Evolutionary conservation across 2,329 filamentous ascomycete species (phyloP).

Genomic region (Colletotrichum musicola): DNA sequence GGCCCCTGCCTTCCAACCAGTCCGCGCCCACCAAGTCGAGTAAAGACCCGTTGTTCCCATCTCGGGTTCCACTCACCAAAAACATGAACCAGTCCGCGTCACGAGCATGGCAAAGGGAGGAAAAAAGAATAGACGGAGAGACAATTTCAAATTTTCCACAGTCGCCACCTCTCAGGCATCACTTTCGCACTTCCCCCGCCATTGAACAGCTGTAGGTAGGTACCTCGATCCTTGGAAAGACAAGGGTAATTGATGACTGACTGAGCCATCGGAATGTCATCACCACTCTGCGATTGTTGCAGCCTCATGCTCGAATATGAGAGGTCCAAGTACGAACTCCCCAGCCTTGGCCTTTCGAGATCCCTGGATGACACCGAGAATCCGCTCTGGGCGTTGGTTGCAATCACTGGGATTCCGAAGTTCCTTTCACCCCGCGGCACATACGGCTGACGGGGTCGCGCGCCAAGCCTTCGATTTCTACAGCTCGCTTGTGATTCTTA

Average conservation of each 20-base stretch:
- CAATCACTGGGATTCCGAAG: neutral
- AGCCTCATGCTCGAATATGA: slow-evolving; percentile 16
- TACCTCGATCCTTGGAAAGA: neutral
- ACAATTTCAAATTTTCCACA: neutral
- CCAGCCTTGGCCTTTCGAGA: slow-evolving; percentile 21
- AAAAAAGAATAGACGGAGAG: neutral
- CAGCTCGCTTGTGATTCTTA: neutral
- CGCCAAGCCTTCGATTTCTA: slow-evolving; percentile 13
- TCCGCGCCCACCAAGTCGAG: neutral
- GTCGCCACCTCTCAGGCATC: slow-evolving; percentile 1
- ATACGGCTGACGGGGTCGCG: slow-evolving; percentile 20
- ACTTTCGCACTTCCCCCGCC: neutral
- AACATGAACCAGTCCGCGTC: neutral
- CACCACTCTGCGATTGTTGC: neutral
- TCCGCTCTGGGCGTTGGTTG: neutral
- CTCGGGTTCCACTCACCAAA: neutral
- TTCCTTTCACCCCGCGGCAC: neutral
- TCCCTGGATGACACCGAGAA: neutral
- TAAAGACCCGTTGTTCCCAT: neutral
- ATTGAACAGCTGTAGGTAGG: neutral
- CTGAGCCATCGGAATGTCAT: slow-evolving; percentile 6
- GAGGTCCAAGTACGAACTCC: slow-evolving; percentile 29
- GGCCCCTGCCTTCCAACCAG: neutral
- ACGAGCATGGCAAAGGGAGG: neutral
- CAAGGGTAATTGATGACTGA: neutral